Base-by-base conservation (phyloP, 495 filamentous ascomycete species). In the Evansstolkia leycettana region DNA sequence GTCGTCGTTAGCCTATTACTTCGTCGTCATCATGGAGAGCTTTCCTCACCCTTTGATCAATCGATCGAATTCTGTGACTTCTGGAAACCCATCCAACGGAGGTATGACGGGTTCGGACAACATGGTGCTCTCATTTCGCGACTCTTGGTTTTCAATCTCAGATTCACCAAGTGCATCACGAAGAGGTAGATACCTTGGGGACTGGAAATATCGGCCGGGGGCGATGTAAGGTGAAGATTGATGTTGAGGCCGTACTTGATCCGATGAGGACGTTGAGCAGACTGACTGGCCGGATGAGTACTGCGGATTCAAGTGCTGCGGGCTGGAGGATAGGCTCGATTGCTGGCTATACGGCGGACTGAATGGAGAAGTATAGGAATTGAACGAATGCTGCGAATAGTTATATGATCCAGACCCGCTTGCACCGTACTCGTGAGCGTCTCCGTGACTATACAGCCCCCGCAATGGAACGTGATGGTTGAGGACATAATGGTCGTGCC, bases 41-140 rank as follows among this genome's bases (percentile, higher is more conserved):
- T n/a, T n/a, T n/a, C n/a, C n/a, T n/a, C 59, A 74, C 58, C 67
- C 67, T 38, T 69, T 67, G 52, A 75, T 63, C 36, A 75, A 41
- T 37, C 55, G 55, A 40, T 74, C 66, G 39, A 75, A 75, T 30
- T 72, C 65, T 12, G 54, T 55, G 9, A 62, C 59, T 45, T 69
- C 60, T 1, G 71, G 71, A 34, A 73, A 73, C 0, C 70, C 70
- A 23, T 71, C 65, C 16, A 67, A 36, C 2, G 56, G 46, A 13
- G 64, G 64, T 5, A 62, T 37, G 8, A 67, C 54, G 15, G 60
- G 54, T 35, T 69, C 64, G 8, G 64, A 69, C 9, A 59, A 42
- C 60, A 62, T 61, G 2, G 56, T 54, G 12, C 43, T 41, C 39
- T 65, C 60, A 33, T 67, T 64, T 16, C 42, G 46, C 24, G 62